phyloP scores from a whole-genome alignment of 177 flowering plant genomes.

The Tripterygium wilfordii region DNA sequence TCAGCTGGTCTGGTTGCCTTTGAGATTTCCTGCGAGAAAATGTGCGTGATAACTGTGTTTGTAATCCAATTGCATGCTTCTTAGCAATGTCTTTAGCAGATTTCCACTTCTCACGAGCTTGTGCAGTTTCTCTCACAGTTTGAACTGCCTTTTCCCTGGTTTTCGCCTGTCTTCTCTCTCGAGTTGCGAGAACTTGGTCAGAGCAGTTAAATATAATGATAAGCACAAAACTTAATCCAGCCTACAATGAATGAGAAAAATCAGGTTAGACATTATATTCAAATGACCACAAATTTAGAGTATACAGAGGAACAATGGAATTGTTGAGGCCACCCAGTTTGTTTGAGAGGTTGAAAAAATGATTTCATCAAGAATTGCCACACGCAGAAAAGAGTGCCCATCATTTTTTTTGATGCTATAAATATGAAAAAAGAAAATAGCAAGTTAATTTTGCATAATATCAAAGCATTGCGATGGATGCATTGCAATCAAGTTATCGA shows the following conservation, averaged over 20 bases:
- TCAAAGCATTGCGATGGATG: too few species aligned
- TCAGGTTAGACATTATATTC: too few species aligned
- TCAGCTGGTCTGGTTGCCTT: constrained; percentile 26
- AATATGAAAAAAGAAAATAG: too few species aligned
- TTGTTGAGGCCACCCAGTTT: too few species aligned
- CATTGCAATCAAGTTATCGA: too few species aligned
- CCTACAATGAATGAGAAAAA: constrained; percentile 34
- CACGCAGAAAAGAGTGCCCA: too few species aligned
- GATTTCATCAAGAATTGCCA: too few species aligned
- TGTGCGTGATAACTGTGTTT: constrained; percentile 62
- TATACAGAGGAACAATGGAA: too few species aligned
- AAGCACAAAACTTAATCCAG: constrained; percentile 56
- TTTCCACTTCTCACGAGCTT: constrained; percentile 87
- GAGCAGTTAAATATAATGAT: constrained; percentile 81
- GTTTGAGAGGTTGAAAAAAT: too few species aligned
- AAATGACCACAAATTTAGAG: too few species aligned
- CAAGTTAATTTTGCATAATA: too few species aligned
- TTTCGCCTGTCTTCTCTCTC: constrained; percentile 69
- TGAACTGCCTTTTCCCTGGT: constrained; percentile 87
- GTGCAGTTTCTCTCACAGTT: constrained; percentile 78
- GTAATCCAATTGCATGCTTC: constrained; percentile 67
- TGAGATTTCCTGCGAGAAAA: constrained; percentile 67
- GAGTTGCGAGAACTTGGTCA: constrained; percentile 78
- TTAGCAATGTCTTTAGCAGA: constrained; percentile 76
- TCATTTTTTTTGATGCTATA: too few species aligned